Evolutionary conservation across 2,329 filamentous ascomycete species (phyloP).

Genomic region (Trichoderma lentiforme): DNA sequence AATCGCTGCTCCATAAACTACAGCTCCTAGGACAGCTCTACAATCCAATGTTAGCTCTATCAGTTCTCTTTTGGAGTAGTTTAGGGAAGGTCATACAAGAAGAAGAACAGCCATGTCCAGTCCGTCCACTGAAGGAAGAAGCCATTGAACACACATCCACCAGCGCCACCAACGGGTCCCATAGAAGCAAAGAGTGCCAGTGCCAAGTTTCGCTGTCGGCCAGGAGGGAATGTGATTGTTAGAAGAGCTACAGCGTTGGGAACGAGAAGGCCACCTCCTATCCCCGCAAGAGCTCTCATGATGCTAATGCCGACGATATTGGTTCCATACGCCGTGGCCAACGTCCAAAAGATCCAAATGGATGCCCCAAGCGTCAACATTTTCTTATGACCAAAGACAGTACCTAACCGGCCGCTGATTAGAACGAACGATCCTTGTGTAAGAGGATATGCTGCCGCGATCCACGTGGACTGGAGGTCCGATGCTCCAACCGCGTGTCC

Average conservation of each 20-base stretch:
- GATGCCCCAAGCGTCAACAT: not conserved
- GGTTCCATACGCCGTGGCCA: not conserved
- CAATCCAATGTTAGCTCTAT: not conserved
- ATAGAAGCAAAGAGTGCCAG: not conserved
- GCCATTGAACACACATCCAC: not conserved
- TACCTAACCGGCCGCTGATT: not conserved
- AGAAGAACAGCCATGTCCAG: not conserved
- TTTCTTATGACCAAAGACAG: slow-evolving; percentile 1
- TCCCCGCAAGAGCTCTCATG: not conserved
- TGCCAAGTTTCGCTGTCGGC: not conserved
- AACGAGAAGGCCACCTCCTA: not conserved
- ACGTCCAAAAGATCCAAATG: not conserved
- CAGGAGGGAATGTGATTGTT: not conserved
- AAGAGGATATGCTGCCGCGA: not conserved
- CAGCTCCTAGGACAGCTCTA: not conserved
- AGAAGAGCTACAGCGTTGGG: not conserved
- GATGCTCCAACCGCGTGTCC: not conserved
- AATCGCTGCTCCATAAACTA: not conserved
- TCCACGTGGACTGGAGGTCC: not conserved
- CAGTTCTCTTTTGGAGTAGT: not conserved
- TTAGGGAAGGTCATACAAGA: not conserved
- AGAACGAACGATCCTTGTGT: not conserved
- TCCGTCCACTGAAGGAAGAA: not conserved
- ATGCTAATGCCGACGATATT: not conserved
- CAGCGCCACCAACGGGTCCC: not conserved